Evolutionary conservation across 352 stramenopile genomes (phyloP).

Genomic region (Globisporangium carolinianum): DNA sequence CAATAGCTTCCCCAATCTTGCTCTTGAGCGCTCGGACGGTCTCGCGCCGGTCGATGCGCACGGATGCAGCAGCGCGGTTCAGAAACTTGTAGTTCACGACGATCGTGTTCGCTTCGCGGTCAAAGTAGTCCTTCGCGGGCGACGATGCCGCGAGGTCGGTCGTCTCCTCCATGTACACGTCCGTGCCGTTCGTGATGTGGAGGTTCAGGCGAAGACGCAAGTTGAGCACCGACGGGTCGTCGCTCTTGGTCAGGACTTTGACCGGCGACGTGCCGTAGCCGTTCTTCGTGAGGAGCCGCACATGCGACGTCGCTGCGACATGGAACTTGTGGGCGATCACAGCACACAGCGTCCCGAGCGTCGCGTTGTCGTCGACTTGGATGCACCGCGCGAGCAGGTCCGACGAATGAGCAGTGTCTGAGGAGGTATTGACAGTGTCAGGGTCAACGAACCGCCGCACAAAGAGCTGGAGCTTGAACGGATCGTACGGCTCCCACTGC

Average conservation of each 20-base stretch:
- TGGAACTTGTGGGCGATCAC: conserved; percentile 52
- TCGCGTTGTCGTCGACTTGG: conserved; percentile 59
- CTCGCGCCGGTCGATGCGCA: conserved; percentile 72
- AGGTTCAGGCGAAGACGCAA: conserved; percentile 53
- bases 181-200: conserved; percentile 55
- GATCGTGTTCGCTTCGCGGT: conserved; percentile 76
- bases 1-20: conserved; percentile 41
- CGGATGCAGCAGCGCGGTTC: conserved; percentile 27
- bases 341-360: conserved; percentile 35
- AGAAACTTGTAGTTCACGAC: conserved; percentile 67
- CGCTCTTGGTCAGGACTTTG: conserved; percentile 57
- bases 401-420: no score
- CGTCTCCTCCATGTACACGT: conserved; percentile 73
- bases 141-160: conserved; percentile 35
- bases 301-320: conserved; percentile 23
- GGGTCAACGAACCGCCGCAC: conserved; percentile 48
- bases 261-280: conserved; percentile 56
- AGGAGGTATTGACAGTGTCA: no score
- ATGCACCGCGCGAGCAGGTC: conserved; percentile 46
- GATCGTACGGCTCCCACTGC: conserved; percentile 58
- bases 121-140: conserved; percentile 54
- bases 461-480: conserved; percentile 65
- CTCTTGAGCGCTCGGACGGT: conserved; percentile 54
- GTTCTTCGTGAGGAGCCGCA: conserved; percentile 68
- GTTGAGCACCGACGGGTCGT: conserved; percentile 30